phyloP scores from a whole-genome alignment of 1,139 yeast genomes.

The Diutina siamensis region DNA sequence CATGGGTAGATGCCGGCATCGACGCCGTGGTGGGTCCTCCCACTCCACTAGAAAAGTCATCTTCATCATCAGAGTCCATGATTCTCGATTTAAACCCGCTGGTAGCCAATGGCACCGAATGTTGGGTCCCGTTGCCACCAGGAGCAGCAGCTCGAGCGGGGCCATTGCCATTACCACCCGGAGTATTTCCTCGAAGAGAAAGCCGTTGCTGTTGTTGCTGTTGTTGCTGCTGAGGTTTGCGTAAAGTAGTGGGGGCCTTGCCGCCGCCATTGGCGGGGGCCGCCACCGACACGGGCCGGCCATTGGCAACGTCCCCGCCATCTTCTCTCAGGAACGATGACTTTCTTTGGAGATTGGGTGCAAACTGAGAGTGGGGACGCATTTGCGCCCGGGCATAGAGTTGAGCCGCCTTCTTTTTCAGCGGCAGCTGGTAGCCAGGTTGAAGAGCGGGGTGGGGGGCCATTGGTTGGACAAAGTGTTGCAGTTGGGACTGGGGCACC shows the following conservation, averaged over 20 bases:
- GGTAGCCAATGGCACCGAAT: neutral
- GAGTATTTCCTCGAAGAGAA: slow-evolving; percentile 8
- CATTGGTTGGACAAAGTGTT: slow-evolving; percentile 22
- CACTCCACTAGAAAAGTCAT: slow-evolving; percentile 6
- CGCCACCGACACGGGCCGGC: slow-evolving; percentile 8
- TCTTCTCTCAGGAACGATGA: slow-evolving; percentile 33
- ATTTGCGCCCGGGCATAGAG: slow-evolving; percentile 38
- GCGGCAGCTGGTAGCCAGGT: slow-evolving; percentile 30
- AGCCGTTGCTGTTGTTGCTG: slow-evolving; percentile 6
- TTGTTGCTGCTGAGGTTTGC: slow-evolving; percentile 7
- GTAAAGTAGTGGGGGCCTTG: neutral
- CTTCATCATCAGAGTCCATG: slow-evolving; percentile 41
- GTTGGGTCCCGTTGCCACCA: neutral
- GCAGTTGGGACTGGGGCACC: neutral
- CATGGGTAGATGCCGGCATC: neutral
- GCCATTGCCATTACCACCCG: too few relatives aligned
- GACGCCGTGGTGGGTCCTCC: slow-evolving; percentile 7
- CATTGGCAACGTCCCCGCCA: neutral
- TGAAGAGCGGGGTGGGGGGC: slow-evolving; percentile 32
- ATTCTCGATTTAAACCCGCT: slow-evolving; percentile 32
- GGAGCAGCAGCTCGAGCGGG: neutral
- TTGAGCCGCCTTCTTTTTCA: slow-evolving; percentile 35
- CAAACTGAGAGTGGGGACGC: slow-evolving; percentile 29
- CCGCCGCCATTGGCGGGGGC: neutral
- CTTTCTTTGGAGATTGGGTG: slow-evolving; percentile 22